A percentile compares a stretch with the other conserved stretches of the same genome.
phyloP scores from a whole-genome alignment of 768 basidiomycete species.

The Baorangia bicolor region DNA sequence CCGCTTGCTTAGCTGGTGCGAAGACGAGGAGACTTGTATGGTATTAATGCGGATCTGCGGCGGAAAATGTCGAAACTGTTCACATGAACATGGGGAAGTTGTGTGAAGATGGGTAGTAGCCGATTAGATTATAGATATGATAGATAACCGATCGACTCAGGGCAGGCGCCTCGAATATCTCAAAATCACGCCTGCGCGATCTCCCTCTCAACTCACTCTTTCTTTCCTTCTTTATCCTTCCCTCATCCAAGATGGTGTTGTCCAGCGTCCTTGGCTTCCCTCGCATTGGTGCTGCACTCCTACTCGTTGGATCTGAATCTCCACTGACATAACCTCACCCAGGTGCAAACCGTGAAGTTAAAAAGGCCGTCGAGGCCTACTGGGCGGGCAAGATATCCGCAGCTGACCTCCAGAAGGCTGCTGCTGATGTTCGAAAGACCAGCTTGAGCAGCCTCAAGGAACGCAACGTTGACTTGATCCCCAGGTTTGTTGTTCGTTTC shows the following conservation, averaged over 20 bases:
- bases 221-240: slow-evolving; percentile 14
- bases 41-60: slow-evolving; percentile 2
- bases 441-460: slow-evolving; percentile 87
- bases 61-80: not conserved
- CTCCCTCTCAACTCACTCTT: slow-evolving; percentile 9
- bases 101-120: not conserved
- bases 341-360: slow-evolving; percentile 94
- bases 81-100: slow-evolving; percentile 19
- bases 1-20: slow-evolving; percentile 1
- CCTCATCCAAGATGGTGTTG: slow-evolving; percentile 54
- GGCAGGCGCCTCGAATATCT: slow-evolving; percentile 30
- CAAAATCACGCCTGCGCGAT: slow-evolving; percentile 27
- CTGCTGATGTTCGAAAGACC: slow-evolving; percentile 83
- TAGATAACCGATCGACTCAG: slow-evolving; percentile 30
- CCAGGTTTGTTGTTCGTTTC: slow-evolving; percentile 59
- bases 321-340: slow-evolving; percentile 1
- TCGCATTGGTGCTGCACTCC: slow-evolving; percentile 58
- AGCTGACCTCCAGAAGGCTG: slow-evolving; percentile 83
- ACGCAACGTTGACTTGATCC: slow-evolving; percentile 85
- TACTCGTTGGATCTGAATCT: not conserved
- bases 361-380: slow-evolving; percentile 98
- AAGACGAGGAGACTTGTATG: not conserved
- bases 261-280: slow-evolving; percentile 93
- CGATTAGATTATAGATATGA: slow-evolving; percentile 30
- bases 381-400: slow-evolving; percentile 92